Percentiles rank a stretch among this genome's conserved stretches.
phyloP scores from a whole-genome alignment of 2,329 filamentous ascomycete species.

The Xylariomycetidae sp. region DNA sequence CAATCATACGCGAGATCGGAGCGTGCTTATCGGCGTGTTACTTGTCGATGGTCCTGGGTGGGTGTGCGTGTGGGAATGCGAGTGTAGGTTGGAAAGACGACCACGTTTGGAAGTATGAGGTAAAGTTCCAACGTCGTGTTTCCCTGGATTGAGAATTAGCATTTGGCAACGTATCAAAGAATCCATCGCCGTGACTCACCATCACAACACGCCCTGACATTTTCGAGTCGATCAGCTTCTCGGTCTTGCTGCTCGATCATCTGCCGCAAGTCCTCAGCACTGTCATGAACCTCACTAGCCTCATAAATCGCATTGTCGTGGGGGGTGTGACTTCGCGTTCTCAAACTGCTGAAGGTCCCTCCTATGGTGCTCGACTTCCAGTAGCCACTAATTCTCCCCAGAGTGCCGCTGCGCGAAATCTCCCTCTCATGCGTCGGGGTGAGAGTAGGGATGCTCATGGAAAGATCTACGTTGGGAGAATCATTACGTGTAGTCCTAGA shows the following conservation, averaged over 20 bases:
- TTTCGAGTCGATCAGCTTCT: constrained; percentile 78
- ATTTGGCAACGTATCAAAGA: neutral
- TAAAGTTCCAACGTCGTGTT: constrained; percentile 67
- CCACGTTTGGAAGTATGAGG: constrained; percentile 42
- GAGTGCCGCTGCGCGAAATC: constrained; percentile 37
- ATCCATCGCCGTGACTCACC: constrained; percentile 53
- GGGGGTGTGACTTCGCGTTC: constrained; percentile 45
- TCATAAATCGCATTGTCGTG: constrained; percentile 51
- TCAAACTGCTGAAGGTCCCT: constrained; percentile 49
- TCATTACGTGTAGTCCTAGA: constrained; percentile 66
- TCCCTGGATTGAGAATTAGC: constrained; percentile 45
- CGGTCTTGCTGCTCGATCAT: constrained; percentile 75
- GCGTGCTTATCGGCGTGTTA: constrained; percentile 7
- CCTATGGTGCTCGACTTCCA: constrained; percentile 45
- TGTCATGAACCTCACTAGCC: constrained; percentile 64
- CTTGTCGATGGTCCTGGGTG: constrained; percentile 33
- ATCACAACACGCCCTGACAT: constrained; percentile 95
- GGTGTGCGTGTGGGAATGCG: constrained; percentile 25
- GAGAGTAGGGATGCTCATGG: constrained; percentile 52
- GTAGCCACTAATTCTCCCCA: constrained; percentile 58
- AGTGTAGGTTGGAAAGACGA: constrained; percentile 30
- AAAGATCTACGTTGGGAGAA: constrained; percentile 49
- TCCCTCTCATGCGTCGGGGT: constrained; percentile 44
- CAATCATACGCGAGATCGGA: constrained; percentile 1
- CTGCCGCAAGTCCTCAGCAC: constrained; percentile 75